phyloP scores from a whole-genome alignment of 768 basidiomycete species.

The Suillus luteus region DNA sequence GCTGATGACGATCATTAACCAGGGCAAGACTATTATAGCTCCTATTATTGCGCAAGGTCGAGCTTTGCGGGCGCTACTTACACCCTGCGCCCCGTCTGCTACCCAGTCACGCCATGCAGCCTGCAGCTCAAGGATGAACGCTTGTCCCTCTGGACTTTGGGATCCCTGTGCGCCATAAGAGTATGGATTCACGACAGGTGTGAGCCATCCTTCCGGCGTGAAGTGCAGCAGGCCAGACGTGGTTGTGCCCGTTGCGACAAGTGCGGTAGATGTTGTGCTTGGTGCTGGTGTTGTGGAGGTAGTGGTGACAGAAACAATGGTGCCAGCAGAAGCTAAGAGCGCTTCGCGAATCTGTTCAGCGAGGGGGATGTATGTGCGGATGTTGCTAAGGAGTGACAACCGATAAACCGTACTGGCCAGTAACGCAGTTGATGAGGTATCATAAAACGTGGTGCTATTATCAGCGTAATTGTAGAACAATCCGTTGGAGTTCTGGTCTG shows the following conservation, averaged over 20 bases:
- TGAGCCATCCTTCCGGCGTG: conserved; percentile 62
- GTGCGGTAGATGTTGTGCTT: conserved; percentile 10
- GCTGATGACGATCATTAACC: background rate
- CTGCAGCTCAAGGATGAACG: conserved; percentile 76
- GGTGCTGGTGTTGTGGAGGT: conserved; percentile 5
- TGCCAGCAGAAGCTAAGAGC: conserved; percentile 29
- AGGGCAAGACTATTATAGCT: background rate
- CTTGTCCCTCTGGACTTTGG: conserved; percentile 74
- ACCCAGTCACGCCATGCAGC: conserved; percentile 80
- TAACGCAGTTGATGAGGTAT: conserved; percentile 72
- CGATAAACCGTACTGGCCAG: conserved; percentile 79
- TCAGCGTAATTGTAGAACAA: conserved; percentile 74
- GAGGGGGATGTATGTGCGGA: conserved; percentile 50
- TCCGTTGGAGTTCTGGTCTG: conserved; percentile 17
- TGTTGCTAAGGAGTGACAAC: conserved; percentile 54
- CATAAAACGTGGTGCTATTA: conserved; percentile 60
- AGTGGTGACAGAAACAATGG: conserved; percentile 19
- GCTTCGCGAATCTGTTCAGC: conserved; percentile 58
- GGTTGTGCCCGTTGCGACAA: conserved; percentile 16
- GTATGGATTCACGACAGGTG: conserved; percentile 76
- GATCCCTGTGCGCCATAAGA: conserved; percentile 47
- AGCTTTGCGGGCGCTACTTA: conserved; percentile 36
- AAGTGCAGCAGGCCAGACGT: conserved; percentile 45
- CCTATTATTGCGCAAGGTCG: background rate
- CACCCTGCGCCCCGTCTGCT: conserved; percentile 51